Evolutionary conservation across 129 eudicot species (phyloP), one percentile per base, ranked within the genome.

Genomic region (Chrysanthemum seticuspe): DNA sequence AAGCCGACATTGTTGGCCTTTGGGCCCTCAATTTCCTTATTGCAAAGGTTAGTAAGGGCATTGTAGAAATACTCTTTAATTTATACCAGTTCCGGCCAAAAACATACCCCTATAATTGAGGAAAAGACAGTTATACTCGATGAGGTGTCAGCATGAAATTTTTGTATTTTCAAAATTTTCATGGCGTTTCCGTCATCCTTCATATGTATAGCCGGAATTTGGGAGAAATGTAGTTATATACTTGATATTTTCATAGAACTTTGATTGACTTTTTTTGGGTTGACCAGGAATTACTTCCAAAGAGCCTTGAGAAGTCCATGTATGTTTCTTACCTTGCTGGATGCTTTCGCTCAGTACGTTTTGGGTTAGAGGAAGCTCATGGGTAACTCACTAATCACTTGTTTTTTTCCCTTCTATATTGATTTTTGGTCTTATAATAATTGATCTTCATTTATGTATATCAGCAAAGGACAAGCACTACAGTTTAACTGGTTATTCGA

Each of bases 271-370:
- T 49, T 72, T 65, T 62, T 49, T 71, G 16, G 58, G 62, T 40
- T 76, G 74, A 62, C 45, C 91, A 90, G 97, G 83, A 68, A 72
- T 79, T 94, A 44, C 89, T 94, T 64, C 97, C 93, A 0, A 73
- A 78, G 67, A 90, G 80, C 61, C 80, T 86, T 75, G 55, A 71
- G 74, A 90, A 88, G 76, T 89, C 96, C 50, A 86, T 86, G 78
- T 87, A 90, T 83, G 97, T 94, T 67, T 94, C 98, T 62, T 94
- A 87, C 78, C 97, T 94, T 70, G 98, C 98, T 34, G 97, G 98
- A 62, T 94, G 97, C 78, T 94, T 94, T 75, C 96, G 98, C 68
- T 94, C 98, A 51, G 89, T 94, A 29, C 98, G 98, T 63, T 94
- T 94, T 55, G 98, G 98, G 57, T 72, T 94, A 75, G 87, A 90